Evolutionary conservation across 148 eudicot genomes (phyloP).

Genomic region (Gaultheria prostrata): DNA sequence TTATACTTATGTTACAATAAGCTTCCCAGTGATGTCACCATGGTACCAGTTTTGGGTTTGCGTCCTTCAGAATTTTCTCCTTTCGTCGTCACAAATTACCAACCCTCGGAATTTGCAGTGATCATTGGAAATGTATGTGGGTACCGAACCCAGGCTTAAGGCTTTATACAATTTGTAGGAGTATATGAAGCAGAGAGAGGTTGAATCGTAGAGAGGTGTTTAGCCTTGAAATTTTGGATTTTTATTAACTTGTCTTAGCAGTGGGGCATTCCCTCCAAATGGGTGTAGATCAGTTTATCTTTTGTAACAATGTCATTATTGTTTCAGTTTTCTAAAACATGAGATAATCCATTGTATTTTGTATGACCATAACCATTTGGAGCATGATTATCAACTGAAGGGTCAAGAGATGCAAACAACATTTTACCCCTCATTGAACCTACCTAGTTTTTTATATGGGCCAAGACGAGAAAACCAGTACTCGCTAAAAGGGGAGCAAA

Average conservation of each 20-base stretch:
- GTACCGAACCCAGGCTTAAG: background rate
- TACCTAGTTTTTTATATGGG: constrained; percentile 49
- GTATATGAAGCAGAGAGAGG: background rate
- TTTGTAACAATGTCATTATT: background rate
- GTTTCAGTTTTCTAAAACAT: constrained; percentile 27
- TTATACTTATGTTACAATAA: background rate
- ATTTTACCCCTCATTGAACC: constrained; percentile 44
- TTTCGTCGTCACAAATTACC: too few relatives aligned
- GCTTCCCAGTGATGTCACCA: background rate
- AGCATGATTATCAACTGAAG: constrained; percentile 43
- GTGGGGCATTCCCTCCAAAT: background rate
- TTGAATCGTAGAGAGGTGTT: background rate
- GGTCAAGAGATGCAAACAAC: constrained; percentile 49
- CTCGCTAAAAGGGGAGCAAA: constrained; percentile 82
- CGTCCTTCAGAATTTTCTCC: background rate
- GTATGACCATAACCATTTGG: constrained; percentile 36
- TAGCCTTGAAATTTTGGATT: background rate
- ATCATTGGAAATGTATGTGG: background rate
- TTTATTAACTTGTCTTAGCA: background rate
- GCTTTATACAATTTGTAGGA: background rate
- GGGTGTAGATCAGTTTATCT: background rate
- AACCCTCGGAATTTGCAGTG: background rate
- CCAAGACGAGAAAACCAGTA: constrained; percentile 57
- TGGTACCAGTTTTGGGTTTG: background rate
- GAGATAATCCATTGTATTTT: constrained; percentile 47